Conservation (phyloP, 176 grass and related monocot species). For the Oryza longistaminata region DNA sequence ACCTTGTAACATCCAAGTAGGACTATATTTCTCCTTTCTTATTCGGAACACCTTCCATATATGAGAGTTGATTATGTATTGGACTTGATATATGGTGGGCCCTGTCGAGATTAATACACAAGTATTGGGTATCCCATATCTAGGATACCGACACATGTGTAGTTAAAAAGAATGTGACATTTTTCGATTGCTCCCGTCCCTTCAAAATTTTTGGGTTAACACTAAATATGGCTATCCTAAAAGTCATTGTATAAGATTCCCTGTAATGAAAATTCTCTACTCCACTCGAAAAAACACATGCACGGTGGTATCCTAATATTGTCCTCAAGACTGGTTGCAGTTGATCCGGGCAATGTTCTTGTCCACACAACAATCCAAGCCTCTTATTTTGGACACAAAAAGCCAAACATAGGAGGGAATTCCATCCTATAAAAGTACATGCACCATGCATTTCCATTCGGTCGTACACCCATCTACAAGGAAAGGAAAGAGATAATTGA, state of each 20-base stretch:
- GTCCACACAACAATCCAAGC: slow-evolving; percentile 1
- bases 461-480: background rate
- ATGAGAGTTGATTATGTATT: too few species aligned
- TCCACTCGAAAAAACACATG: background rate
- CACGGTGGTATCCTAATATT: background rate
- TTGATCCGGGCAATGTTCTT: slow-evolving; percentile 21
- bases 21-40: too few species aligned
- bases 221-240: background rate
- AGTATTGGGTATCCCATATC: too few species aligned
- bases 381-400: background rate
- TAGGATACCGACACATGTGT: background rate
- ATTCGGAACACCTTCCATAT: too few species aligned
- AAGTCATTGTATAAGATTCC: background rate
- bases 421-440: slow-evolving; percentile 30
- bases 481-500: background rate
- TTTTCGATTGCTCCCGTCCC: background rate
- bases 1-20: too few species aligned
- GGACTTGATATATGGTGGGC: too few species aligned
- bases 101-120: too few species aligned
- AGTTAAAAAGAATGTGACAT: background rate
- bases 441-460: background rate
- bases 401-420: slow-evolving; percentile 22
- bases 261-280: background rate
- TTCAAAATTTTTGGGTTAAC: background rate
- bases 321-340: background rate